Conservation (phyloP, 257 asterid species). For the Salvia rosmarinus region DNA sequence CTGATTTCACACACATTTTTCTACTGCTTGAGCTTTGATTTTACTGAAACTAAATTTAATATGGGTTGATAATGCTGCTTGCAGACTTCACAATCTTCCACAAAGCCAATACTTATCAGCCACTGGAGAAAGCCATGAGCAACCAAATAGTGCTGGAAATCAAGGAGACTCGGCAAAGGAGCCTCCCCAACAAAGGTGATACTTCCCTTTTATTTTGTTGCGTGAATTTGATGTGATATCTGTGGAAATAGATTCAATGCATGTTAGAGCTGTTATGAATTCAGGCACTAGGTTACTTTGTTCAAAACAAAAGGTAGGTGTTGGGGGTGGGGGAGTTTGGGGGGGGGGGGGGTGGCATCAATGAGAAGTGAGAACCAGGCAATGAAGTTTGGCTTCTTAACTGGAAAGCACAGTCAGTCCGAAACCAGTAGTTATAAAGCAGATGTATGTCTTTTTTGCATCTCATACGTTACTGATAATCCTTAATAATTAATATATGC, state of each 20-base stretch:
- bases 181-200: slow-evolving; percentile 57
- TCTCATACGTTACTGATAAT: neutral
- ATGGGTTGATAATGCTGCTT: slow-evolving; percentile 30
- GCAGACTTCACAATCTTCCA: slow-evolving; percentile 77
- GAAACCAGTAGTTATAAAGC: neutral
- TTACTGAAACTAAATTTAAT: slow-evolving; percentile 6
- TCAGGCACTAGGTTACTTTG: neutral
- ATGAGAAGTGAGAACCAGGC: neutral
- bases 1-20: neutral
- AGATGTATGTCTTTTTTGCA: neutral
- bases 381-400: slow-evolving; percentile 1
- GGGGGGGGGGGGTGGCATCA: no score
- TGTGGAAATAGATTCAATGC: slow-evolving; percentile 15
- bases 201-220: slow-evolving; percentile 26
- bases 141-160: slow-evolving; percentile 40
- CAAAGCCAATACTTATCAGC: slow-evolving; percentile 62
- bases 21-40: slow-evolving; percentile 20
- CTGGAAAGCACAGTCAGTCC: slow-evolving; percentile 14
- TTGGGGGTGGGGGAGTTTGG: no score
- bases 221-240: slow-evolving; percentile 18
- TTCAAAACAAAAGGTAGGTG: neutral
- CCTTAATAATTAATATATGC: no score
- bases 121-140: slow-evolving; percentile 50
- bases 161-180: slow-evolving; percentile 49
- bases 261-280: slow-evolving; percentile 19